These are phyloP conservation scores for Gossypium lobatum DNA, from an alignment of 441 rosid species.

Conservation along the genomic window DNA sequence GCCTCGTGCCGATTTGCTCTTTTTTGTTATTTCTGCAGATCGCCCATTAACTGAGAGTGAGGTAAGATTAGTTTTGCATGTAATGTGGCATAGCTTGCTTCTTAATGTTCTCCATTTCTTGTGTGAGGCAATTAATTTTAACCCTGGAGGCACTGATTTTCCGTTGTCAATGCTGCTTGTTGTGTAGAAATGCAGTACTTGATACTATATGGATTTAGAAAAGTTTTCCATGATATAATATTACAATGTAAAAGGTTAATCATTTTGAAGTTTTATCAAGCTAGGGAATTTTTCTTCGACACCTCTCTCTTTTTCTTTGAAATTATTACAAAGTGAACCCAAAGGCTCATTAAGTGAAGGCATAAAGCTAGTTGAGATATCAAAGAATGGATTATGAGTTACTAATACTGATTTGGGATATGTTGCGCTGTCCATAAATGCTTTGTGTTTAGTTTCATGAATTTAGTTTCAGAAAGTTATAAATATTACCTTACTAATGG, in stretches of 20 bases:
- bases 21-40: conserved; percentile 93
- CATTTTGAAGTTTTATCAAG: neutral
- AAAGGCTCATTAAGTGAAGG: neutral
- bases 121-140: neutral
- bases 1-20: conserved; percentile 87
- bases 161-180: neutral
- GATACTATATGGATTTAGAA: neutral
- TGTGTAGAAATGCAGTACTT: neutral
- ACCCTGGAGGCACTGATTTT: neutral
- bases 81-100: conserved; percentile 15
- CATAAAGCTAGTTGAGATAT: neutral
- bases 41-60: conserved; percentile 96
- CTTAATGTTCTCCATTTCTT: neutral
- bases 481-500: conserved; percentile 3
- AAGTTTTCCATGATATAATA: neutral
- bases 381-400: neutral
- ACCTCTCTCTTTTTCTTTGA: neutral
- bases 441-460: neutral
- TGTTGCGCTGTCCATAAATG: neutral
- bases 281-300: neutral
- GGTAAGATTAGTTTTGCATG: conserved; percentile 37
- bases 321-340: neutral
- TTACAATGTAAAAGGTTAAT: neutral
- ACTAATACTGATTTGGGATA: neutral
- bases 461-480: neutral